These are phyloP conservation scores for Ceratobasidium sp. DNA, from an alignment of 1,284 basidiomycete species.

Conservation along the genomic window DNA sequence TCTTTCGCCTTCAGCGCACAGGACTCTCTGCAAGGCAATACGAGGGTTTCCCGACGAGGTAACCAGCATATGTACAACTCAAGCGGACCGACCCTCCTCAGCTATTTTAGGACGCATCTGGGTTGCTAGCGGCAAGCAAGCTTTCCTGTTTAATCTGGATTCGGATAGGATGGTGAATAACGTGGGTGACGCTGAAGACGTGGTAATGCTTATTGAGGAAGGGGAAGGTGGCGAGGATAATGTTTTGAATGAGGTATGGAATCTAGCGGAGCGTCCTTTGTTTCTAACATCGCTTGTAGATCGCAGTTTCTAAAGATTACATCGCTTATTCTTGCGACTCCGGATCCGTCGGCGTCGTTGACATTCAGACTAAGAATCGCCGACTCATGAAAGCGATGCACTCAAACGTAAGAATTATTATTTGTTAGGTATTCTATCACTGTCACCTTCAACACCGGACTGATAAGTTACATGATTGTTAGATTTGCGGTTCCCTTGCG, in stretches of 20 bases:
- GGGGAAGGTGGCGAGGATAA: conserved; percentile 62
- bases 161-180: conserved; percentile 65
- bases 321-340: conserved; percentile 79
- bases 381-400: conserved; percentile 73
- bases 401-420: conserved; percentile 65
- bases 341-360: conserved; percentile 74
- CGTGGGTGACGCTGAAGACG: conserved; percentile 65
- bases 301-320: conserved; percentile 57
- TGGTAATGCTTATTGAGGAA: conserved; percentile 37
- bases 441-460: background rate
- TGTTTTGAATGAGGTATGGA: conserved; percentile 74
- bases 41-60: conserved; percentile 38
- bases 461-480: conserved; percentile 15
- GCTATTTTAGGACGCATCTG: conserved; percentile 16
- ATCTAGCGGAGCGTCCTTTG: background rate
- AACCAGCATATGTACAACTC: conserved; percentile 13
- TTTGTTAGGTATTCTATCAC: background rate
- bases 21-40: conserved; percentile 35
- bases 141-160: conserved; percentile 61
- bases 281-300: conserved; percentile 32
- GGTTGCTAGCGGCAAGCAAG: conserved; percentile 53
- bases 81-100: background rate
- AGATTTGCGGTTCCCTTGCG: conserved; percentile 77
- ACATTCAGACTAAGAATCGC: conserved; percentile 65
- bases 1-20: conserved; percentile 27